Evolutionary conservation across 805 yeast genomes (phyloP).

Genomic region (Sugiyamaella marilandica): DNA sequence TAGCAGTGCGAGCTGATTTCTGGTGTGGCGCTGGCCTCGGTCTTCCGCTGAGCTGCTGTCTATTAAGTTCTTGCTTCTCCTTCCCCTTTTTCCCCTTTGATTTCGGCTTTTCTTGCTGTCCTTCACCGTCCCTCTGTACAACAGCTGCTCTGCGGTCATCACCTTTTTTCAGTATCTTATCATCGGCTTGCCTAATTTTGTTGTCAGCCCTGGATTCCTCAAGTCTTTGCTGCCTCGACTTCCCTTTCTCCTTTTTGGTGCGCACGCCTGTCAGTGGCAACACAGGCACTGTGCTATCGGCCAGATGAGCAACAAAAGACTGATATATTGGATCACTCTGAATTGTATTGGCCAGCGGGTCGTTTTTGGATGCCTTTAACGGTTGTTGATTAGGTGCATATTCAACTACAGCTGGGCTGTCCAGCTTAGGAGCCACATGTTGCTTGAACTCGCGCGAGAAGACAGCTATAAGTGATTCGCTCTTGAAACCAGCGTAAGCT

Average conservation of each 20-base stretch:
- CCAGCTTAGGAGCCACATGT: constrained; percentile 17
- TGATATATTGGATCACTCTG: constrained; percentile 30
- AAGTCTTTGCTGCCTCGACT: background rate
- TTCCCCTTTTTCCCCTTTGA: background rate
- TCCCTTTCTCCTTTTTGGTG: background rate
- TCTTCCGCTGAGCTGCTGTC: background rate
- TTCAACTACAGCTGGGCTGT: constrained; percentile 16
- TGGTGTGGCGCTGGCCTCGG: background rate
- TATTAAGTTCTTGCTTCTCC: background rate
- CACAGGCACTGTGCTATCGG: background rate
- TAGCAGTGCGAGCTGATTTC: background rate
- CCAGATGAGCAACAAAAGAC: constrained; percentile 24
- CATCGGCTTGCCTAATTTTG: too few species aligned
- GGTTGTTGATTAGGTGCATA: constrained; percentile 25
- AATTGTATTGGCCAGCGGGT: constrained; percentile 31
- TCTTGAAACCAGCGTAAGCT: constrained; percentile 40
- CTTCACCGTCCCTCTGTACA: background rate
- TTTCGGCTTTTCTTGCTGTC: background rate
- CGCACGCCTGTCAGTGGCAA: background rate
- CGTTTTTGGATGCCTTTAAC: constrained; percentile 11
- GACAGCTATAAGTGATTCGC: constrained; percentile 28
- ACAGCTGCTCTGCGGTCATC: too few species aligned
- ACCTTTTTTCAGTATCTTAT: too few species aligned
- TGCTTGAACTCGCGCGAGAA: constrained; percentile 32
- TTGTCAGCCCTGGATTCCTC: too few species aligned